Conservation (phyloP, 805 yeast species). For the Starmerella floris region DNA sequence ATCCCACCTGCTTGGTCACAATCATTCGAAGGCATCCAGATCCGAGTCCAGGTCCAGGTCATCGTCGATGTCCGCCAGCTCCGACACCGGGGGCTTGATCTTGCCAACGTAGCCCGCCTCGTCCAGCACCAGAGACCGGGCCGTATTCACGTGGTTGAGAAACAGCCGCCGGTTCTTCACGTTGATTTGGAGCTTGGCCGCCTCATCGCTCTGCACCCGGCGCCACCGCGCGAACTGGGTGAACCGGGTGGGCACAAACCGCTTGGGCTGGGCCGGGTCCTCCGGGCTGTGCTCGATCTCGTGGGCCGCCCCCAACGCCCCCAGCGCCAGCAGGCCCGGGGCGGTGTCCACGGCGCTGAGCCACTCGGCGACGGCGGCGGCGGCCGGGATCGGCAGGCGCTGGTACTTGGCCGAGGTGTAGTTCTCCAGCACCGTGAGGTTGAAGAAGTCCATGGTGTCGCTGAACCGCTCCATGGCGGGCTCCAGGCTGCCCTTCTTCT, state of each 20-base stretch:
- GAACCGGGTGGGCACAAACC: conserved; percentile 8
- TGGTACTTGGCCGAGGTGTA: conserved; percentile 25
- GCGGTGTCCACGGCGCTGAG: conserved; percentile 22
- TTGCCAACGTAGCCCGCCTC: conserved; percentile 1
- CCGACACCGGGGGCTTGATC: not conserved
- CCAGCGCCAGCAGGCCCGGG: not conserved
- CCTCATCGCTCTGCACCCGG: conserved; percentile 1
- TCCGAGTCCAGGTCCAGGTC: conserved; percentile 1
- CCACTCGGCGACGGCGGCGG: conserved; percentile 19
- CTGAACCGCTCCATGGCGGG: conserved; percentile 6
- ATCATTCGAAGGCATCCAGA: not conserved
- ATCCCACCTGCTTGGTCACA: too few species aligned
- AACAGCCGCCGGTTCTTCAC: not conserved
- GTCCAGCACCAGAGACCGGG: conserved; percentile 2
- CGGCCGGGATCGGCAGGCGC: conserved; percentile 19
- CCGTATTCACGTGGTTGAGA: not conserved
- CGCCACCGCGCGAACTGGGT: conserved; percentile 11
- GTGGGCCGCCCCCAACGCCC: conserved; percentile 7
- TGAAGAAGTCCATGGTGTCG: conserved; percentile 18
- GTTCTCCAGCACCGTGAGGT: conserved; percentile 27
- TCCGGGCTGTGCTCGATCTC: conserved; percentile 5
- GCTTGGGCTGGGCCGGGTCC: not conserved
- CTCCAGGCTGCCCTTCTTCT: conserved; percentile 8
- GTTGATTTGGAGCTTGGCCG: not conserved
- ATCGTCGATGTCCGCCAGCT: not conserved